Base-by-base conservation (phyloP, 208 protist species). In the Blastocrithidia nonstop region DNA sequence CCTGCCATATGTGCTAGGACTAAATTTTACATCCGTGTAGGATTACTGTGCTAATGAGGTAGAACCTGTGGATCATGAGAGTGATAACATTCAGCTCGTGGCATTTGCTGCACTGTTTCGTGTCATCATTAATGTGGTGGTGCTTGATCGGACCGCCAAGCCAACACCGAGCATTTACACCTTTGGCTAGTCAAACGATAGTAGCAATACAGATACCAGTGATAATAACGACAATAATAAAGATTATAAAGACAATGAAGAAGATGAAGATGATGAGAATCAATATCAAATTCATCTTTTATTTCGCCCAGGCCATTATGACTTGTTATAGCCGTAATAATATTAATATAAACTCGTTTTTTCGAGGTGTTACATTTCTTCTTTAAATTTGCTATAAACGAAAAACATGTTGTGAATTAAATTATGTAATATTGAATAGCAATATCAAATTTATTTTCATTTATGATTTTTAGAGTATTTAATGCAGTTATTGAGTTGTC, bases 291-390 rank as follows among this genome's bases (percentile, higher is more conserved):
- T 66, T 6, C 27, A 68, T 37, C 67, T 90, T 35, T 66, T 85
- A 7, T 91, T 70, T 53, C 62, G 68, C 15, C 82, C 82, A 4
- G 82, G 82, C 1, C 82, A 91, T 43, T 91, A 88, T 43, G 80
- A 91, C 46, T 46, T 86, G 9, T 59, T 88, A 0, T 44, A 29
- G 1, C n/a, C 42, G 8, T 47, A 35, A 29, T 11, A 46, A 16
- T 35, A 17, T 21, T 7, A 1, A 4, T 3, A 37, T 6, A 1
- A 17, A 9, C n/a, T n/a, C n/a, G n/a, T n/a, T n/a, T n/a, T 29
- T 20, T 4, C 3, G 15, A 20, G 15, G 17, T 4, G 23, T 16
- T 27, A 17, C 2, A 26, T 16, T 25, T 55, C 37, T 40, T 39
- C 11, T 31, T 23, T n/a, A 15, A n/a, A 32, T 31, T 46, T 19